These are phyloP conservation scores for Ploettnerulaceae sp. DNA, from an alignment of 2,329 filamentous ascomycete genomes.

Conservation along the genomic window DNA sequence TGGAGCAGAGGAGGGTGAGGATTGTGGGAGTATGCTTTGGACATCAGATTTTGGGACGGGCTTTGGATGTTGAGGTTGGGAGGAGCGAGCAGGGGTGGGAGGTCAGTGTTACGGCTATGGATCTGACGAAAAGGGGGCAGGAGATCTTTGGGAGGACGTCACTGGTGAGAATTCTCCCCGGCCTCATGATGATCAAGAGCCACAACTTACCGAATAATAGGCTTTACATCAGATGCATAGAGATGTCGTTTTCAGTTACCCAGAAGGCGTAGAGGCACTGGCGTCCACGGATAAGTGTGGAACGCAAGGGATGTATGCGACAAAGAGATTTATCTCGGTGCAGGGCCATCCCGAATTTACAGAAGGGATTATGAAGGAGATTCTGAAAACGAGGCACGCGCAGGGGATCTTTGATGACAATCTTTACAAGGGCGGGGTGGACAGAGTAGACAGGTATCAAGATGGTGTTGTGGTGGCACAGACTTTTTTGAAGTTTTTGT, in stretches of 20 bases:
- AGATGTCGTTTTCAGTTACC: slow-evolving; percentile 65
- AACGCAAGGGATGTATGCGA: slow-evolving; percentile 75
- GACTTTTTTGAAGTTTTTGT: slow-evolving; percentile 72
- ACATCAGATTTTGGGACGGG: slow-evolving; percentile 77
- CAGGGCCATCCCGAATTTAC: slow-evolving; percentile 88
- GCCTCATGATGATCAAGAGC: not conserved
- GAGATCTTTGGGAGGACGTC: slow-evolving; percentile 65
- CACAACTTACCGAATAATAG: slow-evolving; percentile 40
- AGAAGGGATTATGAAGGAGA: slow-evolving; percentile 62
- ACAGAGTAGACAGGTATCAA: slow-evolving; percentile 60
- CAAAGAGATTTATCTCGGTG: slow-evolving; percentile 63
- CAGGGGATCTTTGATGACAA: slow-evolving; percentile 66
- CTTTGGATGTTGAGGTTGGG: slow-evolving; percentile 62
- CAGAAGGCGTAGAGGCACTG: slow-evolving; percentile 55
- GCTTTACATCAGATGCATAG: slow-evolving; percentile 82
- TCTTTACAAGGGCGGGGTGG: slow-evolving; percentile 63
- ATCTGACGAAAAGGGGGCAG: slow-evolving; percentile 65
- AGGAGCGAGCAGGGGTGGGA: slow-evolving; percentile 73
- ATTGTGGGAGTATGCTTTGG: slow-evolving; percentile 84
- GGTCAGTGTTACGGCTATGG: slow-evolving; percentile 65
- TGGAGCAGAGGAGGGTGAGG: slow-evolving; percentile 57
- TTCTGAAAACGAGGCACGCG: slow-evolving; percentile 59
- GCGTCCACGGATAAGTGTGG: slow-evolving; percentile 62
- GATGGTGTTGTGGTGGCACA: slow-evolving; percentile 73
- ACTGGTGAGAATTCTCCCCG: slow-evolving; percentile 38